Evolutionary conservation across 768 basidiomycete species (phyloP).

Genomic region (Daedalea quercina): DNA sequence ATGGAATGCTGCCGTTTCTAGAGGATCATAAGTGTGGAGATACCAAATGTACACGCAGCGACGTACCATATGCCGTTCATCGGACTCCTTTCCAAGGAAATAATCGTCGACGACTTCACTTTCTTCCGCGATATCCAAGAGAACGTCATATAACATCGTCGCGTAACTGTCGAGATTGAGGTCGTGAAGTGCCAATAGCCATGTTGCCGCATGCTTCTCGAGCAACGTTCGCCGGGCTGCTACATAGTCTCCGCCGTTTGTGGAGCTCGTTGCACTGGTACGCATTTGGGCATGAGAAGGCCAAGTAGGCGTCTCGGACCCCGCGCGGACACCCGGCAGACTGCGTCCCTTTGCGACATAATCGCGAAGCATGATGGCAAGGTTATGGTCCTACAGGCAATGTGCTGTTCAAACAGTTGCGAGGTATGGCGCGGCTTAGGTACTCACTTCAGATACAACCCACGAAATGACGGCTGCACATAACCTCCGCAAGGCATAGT

Average conservation of each 20-base stretch:
- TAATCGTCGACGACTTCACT: conserved; percentile 9
- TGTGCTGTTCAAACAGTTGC: neutral
- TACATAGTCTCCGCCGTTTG: conserved; percentile 69
- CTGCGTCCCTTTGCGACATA: conserved; percentile 50
- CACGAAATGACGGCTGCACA: conserved; percentile 53
- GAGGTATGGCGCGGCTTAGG: neutral
- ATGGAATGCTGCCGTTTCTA: conserved; percentile 8
- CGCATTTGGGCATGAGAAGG: conserved; percentile 32
- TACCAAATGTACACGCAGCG: neutral
- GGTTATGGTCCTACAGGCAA: conserved; percentile 54
- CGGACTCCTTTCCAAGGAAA: conserved; percentile 10
- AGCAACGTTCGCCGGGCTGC: conserved; percentile 49
- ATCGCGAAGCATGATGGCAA: conserved; percentile 61
- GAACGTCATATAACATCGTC: conserved; percentile 45
- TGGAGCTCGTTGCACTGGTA: conserved; percentile 30
- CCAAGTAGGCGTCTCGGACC: conserved; percentile 44
- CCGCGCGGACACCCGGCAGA: conserved; percentile 59
- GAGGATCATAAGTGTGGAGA: neutral
- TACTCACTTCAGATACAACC: conserved; percentile 65
- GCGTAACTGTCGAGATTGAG: conserved; percentile 50
- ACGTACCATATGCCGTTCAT: conserved; percentile 6
- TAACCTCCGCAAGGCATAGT: conserved; percentile 61
- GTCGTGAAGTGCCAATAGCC: conserved; percentile 66
- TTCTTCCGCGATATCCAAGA: conserved; percentile 38
- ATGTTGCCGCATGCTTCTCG: conserved; percentile 50